Evolutionary conservation across 306 rosid genomes (phyloP).

Genomic region (Sphenostylis stenocarpa): DNA sequence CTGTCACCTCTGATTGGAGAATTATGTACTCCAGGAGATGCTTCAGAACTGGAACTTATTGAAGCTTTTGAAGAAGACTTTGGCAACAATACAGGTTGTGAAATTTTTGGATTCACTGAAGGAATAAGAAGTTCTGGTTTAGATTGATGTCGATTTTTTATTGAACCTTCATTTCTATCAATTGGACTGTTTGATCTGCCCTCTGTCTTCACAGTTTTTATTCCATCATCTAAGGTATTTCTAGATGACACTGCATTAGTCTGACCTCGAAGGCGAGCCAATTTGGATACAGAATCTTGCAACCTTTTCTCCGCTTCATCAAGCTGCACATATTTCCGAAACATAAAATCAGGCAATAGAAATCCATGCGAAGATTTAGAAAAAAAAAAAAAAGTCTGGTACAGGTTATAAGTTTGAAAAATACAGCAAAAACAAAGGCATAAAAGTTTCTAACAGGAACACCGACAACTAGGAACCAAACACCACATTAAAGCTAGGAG

Average conservation of each 20-base stretch:
- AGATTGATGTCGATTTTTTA: constrained; percentile 39
- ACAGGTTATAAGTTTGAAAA: not conserved
- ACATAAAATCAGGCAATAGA: constrained; percentile 30
- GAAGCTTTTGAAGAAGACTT: constrained; percentile 47
- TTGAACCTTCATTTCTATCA: constrained; percentile 40
- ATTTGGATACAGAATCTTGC: constrained; percentile 58
- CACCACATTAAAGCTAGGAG: not conserved
- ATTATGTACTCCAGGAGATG: constrained; percentile 38
- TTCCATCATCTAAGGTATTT: constrained; percentile 32
- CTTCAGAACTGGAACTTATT: constrained; percentile 40
- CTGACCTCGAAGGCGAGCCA: constrained; percentile 77
- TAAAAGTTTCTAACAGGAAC: not conserved
- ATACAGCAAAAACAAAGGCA: not conserved
- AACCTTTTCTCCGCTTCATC: constrained; percentile 73
- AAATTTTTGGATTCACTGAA: constrained; percentile 52
- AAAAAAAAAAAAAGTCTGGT: not conserved
- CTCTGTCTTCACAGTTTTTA: constrained; percentile 57
- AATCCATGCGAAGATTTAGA: not conserved
- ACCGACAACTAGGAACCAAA: not conserved
- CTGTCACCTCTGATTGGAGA: constrained; percentile 34
- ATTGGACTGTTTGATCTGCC: constrained; percentile 56
- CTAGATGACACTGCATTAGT: constrained; percentile 30
- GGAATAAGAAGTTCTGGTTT: constrained; percentile 79
- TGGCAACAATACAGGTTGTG: constrained; percentile 39
- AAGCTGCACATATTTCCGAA: constrained; percentile 56